These are phyloP conservation scores for Botrytis medusae DNA, from an alignment of 2,329 filamentous ascomycete species.

Conservation along the genomic window DNA sequence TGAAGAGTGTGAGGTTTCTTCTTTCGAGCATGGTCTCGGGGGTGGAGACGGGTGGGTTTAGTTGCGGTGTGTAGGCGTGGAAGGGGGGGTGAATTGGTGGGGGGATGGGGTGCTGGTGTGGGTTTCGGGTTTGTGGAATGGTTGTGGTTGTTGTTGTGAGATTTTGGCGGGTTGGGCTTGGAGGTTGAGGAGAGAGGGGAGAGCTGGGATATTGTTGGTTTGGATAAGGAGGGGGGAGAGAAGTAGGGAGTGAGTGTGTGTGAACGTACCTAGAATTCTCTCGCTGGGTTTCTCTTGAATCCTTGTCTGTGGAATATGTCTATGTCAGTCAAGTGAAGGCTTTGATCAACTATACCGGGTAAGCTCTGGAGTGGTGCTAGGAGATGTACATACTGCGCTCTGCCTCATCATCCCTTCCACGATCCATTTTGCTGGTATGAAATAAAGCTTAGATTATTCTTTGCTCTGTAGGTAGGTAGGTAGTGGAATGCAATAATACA, in stretches of 20 bases:
- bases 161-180: background rate
- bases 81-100: background rate
- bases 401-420: no score
- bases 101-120: background rate
- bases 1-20: background rate
- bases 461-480: background rate
- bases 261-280: background rate
- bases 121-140: background rate
- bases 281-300: background rate
- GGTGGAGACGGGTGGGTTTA: background rate
- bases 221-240: background rate
- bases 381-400: background rate
- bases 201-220: background rate
- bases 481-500: background rate
- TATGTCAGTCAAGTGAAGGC: background rate
- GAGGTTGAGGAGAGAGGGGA: rapidly evolving
- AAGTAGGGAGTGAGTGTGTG: no score
- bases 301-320: background rate
- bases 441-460: no score
- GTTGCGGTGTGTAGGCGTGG: background rate
- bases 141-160: background rate
- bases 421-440: background rate
- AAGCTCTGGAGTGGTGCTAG: no score
- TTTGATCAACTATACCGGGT: background rate
- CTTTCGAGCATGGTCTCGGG: background rate